phyloP scores from a whole-genome alignment of 805 yeast genomes.

The Suhomyces canberraensis region DNA sequence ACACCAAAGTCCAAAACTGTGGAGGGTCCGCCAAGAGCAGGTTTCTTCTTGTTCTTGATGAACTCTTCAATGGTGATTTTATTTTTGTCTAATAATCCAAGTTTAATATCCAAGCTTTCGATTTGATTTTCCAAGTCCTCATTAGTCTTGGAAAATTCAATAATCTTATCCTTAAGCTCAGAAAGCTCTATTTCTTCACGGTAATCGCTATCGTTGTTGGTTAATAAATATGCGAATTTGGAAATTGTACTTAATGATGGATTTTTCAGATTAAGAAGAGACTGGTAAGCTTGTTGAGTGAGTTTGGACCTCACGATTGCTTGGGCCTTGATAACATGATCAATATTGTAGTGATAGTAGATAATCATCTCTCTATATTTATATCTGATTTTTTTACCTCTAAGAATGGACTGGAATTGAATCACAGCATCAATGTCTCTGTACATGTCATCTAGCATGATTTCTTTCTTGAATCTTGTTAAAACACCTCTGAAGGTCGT shows the following conservation, averaged over 20 bases:
- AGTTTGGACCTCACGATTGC: conserved; percentile 64
- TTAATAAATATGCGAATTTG: conserved; percentile 71
- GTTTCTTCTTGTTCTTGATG: conserved; percentile 40
- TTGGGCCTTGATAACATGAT: conserved; percentile 70
- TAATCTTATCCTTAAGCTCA: conserved; percentile 62
- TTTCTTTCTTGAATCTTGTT: conserved; percentile 53
- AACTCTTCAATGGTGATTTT: conserved; percentile 76
- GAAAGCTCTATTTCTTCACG: conserved; percentile 72
- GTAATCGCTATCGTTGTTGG: conserved; percentile 69
- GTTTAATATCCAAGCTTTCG: conserved; percentile 73
- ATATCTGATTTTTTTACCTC: conserved; percentile 47
- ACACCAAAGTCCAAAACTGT: conserved; percentile 8
- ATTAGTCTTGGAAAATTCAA: conserved; percentile 65
- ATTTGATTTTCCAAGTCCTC: conserved; percentile 71
- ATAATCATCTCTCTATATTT: conserved; percentile 27
- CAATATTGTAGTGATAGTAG: conserved; percentile 54
- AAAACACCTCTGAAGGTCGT: conserved; percentile 62
- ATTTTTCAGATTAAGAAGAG: conserved; percentile 62
- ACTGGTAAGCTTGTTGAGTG: conserved; percentile 69
- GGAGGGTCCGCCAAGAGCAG: conserved; percentile 17
- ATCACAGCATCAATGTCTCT: conserved; percentile 37
- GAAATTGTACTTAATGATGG: conserved; percentile 78
- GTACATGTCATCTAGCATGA: conserved; percentile 52
- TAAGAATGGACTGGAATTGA: conserved; percentile 51
- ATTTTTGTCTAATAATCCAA: conserved; percentile 73